These are phyloP conservation scores for Calonectria pteridis DNA, from an alignment of 2,329 filamentous ascomycete species.

Conservation along the genomic window DNA sequence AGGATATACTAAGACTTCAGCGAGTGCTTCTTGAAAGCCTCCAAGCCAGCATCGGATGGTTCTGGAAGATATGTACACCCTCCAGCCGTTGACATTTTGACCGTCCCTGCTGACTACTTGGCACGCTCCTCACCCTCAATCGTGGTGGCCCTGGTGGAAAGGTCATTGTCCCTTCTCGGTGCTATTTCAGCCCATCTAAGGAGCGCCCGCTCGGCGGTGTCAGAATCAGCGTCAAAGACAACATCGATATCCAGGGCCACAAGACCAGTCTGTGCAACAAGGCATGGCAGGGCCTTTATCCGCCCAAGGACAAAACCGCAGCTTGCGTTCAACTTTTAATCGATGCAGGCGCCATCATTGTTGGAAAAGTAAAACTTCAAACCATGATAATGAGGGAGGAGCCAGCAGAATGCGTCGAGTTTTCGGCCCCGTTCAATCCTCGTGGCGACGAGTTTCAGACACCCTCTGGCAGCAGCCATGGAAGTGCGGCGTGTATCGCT, in stretches of 20 bases:
- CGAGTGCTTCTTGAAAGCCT: background rate
- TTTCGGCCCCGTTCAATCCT: background rate
- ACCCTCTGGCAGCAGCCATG: background rate
- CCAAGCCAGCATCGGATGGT: background rate
- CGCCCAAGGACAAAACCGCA: background rate
- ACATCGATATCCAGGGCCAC: background rate
- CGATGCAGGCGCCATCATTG: background rate
- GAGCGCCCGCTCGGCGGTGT: background rate
- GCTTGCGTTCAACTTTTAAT: background rate
- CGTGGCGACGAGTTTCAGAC: background rate
- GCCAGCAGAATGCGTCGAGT: background rate
- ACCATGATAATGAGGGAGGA: background rate
- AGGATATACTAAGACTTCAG: background rate
- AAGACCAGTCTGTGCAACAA: background rate
- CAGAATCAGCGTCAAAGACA: background rate
- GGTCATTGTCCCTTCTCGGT: background rate
- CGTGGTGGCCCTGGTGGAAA: background rate
- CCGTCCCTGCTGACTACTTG: background rate
- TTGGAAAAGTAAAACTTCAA: background rate
- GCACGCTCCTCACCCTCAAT: background rate
- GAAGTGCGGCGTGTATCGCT: background rate
- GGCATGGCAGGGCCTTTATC: background rate
- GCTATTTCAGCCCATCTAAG: background rate
- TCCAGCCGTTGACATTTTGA: background rate
- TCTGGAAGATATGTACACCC: background rate